Conservation (phyloP, 352 stramenopile genomes). For the Phytophthora agathidicida region DNA sequence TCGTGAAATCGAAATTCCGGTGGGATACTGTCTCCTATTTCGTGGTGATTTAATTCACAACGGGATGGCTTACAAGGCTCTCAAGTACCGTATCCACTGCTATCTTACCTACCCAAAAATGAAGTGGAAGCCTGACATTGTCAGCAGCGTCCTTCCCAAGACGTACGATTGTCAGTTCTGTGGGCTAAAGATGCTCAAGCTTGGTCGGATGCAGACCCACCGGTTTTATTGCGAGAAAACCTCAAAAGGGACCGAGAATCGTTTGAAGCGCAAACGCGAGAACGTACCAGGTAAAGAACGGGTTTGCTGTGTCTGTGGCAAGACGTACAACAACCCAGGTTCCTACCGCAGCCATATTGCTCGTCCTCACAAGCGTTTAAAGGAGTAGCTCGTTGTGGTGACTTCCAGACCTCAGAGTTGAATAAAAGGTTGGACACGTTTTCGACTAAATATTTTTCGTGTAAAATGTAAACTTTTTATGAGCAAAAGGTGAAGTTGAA, state of each 20-base stretch:
- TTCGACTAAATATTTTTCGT: too few relatives aligned
- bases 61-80: background rate
- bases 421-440: too few relatives aligned
- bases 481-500: too few relatives aligned
- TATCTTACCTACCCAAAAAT: background rate
- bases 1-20: background rate
- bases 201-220: background rate
- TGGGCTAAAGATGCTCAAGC: background rate
- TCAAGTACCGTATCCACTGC: constrained; percentile 8
- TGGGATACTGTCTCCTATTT: constrained; percentile 6
- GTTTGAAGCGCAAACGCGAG: background rate
- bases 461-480: too few relatives aligned
- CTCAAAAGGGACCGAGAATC: background rate
- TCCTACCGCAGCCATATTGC: background rate
- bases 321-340: background rate
- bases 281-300: too few relatives aligned
- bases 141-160: background rate
- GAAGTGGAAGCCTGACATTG: constrained; percentile 5
- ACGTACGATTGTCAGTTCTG: background rate
- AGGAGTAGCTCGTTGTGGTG: too few relatives aligned
- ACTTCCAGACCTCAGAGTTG: too few relatives aligned
- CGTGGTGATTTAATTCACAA: constrained; percentile 5
- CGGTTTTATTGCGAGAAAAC: background rate
- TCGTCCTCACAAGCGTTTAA: too few relatives aligned
- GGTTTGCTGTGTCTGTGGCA: background rate